phyloP scores from a whole-genome alignment of 2,329 filamentous ascomycete species.

The Penicillium corylophilum region DNA sequence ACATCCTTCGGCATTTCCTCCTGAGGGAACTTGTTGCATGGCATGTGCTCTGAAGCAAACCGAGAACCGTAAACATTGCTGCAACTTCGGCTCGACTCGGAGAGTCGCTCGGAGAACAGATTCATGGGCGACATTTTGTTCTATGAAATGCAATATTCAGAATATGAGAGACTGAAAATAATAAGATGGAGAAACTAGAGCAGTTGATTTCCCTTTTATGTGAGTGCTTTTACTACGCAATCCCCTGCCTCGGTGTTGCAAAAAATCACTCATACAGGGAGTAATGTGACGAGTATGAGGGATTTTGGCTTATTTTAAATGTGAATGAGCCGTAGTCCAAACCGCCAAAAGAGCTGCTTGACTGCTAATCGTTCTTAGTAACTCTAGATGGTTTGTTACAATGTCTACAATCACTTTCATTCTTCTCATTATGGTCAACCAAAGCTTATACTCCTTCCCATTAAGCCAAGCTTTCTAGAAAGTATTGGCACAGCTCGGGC shows the following conservation, averaged over 20 bases:
- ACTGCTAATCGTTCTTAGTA: not conserved
- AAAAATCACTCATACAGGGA: not conserved
- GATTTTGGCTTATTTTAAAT: not conserved
- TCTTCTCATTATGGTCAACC: not conserved
- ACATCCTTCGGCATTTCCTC: conserved; percentile 78
- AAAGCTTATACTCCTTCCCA: not conserved
- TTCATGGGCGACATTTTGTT: not conserved
- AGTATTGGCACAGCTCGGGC: not conserved
- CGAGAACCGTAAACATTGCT: conserved; percentile 10
- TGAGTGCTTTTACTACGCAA: not conserved
- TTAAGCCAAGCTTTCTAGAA: conserved; percentile 14
- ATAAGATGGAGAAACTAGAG: not conserved
- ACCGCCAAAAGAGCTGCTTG: not conserved
- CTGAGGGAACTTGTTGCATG: not conserved
- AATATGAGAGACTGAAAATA: not conserved
- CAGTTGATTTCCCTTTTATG: not conserved
- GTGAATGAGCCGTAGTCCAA: not conserved
- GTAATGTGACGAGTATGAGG: conserved; percentile 1
- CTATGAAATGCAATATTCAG: not conserved
- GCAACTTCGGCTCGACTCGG: not conserved
- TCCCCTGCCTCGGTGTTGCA: not conserved
- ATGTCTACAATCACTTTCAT: not conserved
- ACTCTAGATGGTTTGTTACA: not conserved
- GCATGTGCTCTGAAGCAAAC: conserved; percentile 8
- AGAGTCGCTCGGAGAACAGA: not conserved